Base-by-base conservation (phyloP, 2,329 filamentous ascomycete species). In the Fusarium oxysporum region DNA sequence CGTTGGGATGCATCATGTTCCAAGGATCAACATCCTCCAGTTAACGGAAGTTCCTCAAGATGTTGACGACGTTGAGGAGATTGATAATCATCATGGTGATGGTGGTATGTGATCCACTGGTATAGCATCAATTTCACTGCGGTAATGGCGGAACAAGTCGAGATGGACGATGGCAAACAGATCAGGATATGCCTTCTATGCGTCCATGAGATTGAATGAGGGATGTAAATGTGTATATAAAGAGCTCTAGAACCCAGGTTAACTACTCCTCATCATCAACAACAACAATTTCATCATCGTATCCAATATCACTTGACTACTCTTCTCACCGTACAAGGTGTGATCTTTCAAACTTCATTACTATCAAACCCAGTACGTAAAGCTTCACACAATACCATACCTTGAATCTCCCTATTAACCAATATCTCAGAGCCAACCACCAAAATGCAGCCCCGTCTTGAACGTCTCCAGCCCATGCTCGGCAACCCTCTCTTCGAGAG, bases 401-500 rank as follows among this genome's bases (percentile, higher is more conserved):
- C n/a, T 33, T 23, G 19, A 23, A 21, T 5, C 1, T 10, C 8
- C 6, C 4, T 11, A 14, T 21, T 56, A 37, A 53, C 4, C 3
- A 19, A 6, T 1, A 8, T 16, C 12, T 0, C 4, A 53, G 50
- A 53, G 12, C 19, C 28, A 56, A 2, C 19, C 13, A 56, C 9
- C 16, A 41, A 62, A 33, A 40, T 67, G 45, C 28, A 70, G 62
- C 37, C 53, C 30, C 47, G 58, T 37, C 37, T 61, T 13, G 47
- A 61, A 55, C 58, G 38, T 25, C 37, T 61, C 14, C 47, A 61
- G 58, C 58, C 58, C 47, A 43, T 61, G 37, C 58, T 61, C 11
- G 47, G 58, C 30, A 44, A 61, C 47, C 58, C 58, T 44, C 47
- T 55, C 10, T 61, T 61, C 13, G 47, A 61, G 58, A 61, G 58